Conservation (phyloP, 1,284 basidiomycete genomes). For the Sporisorium sorghi region DNA sequence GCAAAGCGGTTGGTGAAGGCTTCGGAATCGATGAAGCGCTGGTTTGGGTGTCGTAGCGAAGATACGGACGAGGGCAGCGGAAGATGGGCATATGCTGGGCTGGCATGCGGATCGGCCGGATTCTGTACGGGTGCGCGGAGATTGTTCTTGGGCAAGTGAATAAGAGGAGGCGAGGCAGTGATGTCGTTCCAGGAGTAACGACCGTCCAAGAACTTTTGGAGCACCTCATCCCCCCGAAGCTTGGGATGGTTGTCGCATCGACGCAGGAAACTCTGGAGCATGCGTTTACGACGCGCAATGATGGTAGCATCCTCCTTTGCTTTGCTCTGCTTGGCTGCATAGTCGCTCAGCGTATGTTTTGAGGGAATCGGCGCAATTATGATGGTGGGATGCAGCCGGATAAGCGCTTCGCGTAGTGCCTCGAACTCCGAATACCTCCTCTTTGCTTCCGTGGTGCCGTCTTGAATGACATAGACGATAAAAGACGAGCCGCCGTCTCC, state of each 20-base stretch:
- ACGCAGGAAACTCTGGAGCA: constrained; percentile 94
- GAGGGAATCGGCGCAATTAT: constrained; percentile 98
- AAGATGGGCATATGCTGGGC: constrained; percentile 82
- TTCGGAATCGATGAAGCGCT: constrained; percentile 92
- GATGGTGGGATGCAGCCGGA: constrained; percentile 90
- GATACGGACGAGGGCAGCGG: constrained; percentile 79
- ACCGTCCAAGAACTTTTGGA: constrained; percentile 93
- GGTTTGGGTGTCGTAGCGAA: constrained; percentile 58
- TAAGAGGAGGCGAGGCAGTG: constrained; percentile 77
- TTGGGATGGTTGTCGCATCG: constrained; percentile 89
- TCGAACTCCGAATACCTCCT: constrained; percentile 98
- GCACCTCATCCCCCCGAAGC: constrained; percentile 90
- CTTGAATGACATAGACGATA: constrained; percentile 92
- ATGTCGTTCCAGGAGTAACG: constrained; percentile 84
- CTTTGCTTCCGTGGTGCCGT: constrained; percentile 83
- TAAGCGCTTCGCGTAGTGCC: constrained; percentile 84
- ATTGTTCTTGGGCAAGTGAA: constrained; percentile 90
- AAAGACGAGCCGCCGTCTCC: constrained; percentile 83
- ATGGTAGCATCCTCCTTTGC: constrained; percentile 95
- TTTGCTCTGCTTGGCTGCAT: constrained; percentile 95
- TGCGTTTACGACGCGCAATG: constrained; percentile 90
- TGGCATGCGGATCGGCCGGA: constrained; percentile 82
- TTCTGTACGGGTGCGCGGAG: constrained; percentile 94
- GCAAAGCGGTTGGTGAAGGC: constrained; percentile 96
- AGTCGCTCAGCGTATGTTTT: constrained; percentile 94